Evolutionary conservation across 257 asterid species (phyloP), one percentile per base, ranked within the genome.

Genomic region (Mentha longifolia): DNA sequence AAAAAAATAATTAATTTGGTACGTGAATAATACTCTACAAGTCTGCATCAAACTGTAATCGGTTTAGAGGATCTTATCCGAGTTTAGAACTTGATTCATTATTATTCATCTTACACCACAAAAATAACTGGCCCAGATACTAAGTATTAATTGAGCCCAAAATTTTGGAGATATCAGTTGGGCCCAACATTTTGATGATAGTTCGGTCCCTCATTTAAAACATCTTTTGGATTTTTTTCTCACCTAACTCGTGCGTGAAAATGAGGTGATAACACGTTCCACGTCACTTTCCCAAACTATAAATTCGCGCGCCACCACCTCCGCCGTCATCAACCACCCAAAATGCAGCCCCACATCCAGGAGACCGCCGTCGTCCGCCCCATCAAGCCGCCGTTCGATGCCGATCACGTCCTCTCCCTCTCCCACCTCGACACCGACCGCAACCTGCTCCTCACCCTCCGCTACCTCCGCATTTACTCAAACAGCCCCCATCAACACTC

Each of bases 361-460:
- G 84, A 90, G 79, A 84, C 92, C 62, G 75, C 80, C 73, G 69
- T 76, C 0, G 37, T 92, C 61, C 78, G 67, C 67, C 91, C 98
- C 42, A 39, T 75, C 5, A 37, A 59, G 5, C 59, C 82, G 3
- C 91, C 96, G 0, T 85, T 85, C 63, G 25, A 74, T 15, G 67
- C 49, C 63, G 87, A 86, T 15, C 92, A 80, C 28, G 57, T 77
- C 80, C 97, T 89, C 66, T 62, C 89, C n/a, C 97, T 92, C 31
- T 92, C 97, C 81, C 96, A 90, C 89, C 78, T 92, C 78, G 97
- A 92, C 85, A 80, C 83, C 35, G 97, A 92, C 46, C 85, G 82
- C 52, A 92, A 92, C 75, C 88, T 88, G 76, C 77, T 76, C 73
- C 82, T 92, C 76, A 81, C 83, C 8, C 87, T 92, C 79, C 98